Base-by-base conservation (phyloP, 2,329 filamentous ascomycete species). In the Ophiocordyceps sinensis region DNA sequence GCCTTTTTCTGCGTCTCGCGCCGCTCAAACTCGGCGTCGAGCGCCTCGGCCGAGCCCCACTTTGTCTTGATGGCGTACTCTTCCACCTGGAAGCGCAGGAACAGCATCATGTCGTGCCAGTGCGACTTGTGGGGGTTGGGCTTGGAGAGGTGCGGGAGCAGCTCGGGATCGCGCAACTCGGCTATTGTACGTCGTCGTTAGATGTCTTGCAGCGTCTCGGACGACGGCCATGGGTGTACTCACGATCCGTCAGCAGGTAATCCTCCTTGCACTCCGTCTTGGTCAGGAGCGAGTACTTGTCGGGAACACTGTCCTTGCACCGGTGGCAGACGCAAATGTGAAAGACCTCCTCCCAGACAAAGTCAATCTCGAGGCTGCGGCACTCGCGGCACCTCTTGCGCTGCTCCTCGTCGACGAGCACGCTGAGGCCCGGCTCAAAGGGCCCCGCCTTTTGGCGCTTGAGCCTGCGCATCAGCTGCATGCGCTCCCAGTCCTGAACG, bases 31-130 rank as follows among this genome's bases (percentile, higher is more conserved):
- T 96, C 89, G 5, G 75, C 85, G 56, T 96, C 91, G 5, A 96
- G 65, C 0, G 80, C 83, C 54, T 91, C 87, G 0, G 84, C 63
- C 0, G 82, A 86, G 0, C 91, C 91, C 91, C 91, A 98, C 64
- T 95, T 95, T 48, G 77, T 78, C 1, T 72, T 77, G 52, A 96
- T 81, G 0, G 89, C 91, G 56, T 95, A 95, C 43, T 87, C 86
- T 56, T 98, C 91, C 2, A 98, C 85, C 56, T 98, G 91, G 45
- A 78, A 93, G 1, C 91, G 82, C 19, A 98, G 69, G 57, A 91
- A 98, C 3, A 98, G 73, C 81, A 94, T 94, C 91, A 98, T 98
- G 66, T 94, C 86, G 60, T 95, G 87, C 85, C 87, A 98, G 44
- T 88, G 87, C 0, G 83, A 79, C 59, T 95, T 95, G 63, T 95